Evolutionary conservation across 2,329 filamentous ascomycete species (phyloP).

Genomic region (Aureobasidium lini): DNA sequence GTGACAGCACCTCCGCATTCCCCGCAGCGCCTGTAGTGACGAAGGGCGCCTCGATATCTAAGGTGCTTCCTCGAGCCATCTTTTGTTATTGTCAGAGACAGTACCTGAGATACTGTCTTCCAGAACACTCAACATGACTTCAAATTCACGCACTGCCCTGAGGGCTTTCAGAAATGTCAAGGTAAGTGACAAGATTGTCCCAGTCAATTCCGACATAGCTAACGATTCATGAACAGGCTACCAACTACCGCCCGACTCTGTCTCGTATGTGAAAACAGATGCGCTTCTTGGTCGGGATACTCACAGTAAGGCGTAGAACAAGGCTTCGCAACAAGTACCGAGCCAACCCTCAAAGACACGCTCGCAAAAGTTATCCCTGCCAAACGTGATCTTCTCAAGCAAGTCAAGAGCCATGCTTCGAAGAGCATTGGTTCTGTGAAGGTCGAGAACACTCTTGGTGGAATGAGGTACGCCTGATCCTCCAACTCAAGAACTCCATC

Average conservation of each 20-base stretch:
- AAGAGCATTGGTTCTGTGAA: slow-evolving; percentile 88
- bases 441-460: slow-evolving; percentile 87
- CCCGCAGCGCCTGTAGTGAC: background rate
- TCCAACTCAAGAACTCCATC: background rate
- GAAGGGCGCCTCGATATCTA: background rate
- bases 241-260: background rate
- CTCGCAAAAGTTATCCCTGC: slow-evolving; percentile 78
- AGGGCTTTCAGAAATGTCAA: slow-evolving; percentile 57
- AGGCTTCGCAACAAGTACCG: slow-evolving; percentile 63
- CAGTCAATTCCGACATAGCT: background rate
- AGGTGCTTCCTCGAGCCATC: background rate
- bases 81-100: background rate
- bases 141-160: slow-evolving; percentile 49
- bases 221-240: background rate
- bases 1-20: background rate
- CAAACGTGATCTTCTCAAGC: slow-evolving; percentile 88
- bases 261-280: slow-evolving; percentile 20
- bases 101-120: too few relatives aligned
- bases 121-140: background rate
- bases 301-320: background rate
- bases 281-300: slow-evolving; percentile 29
- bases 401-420: slow-evolving; percentile 77
- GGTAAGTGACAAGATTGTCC: slow-evolving; percentile 40
- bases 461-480: slow-evolving; percentile 61
- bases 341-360: slow-evolving; percentile 83